Evolutionary conservation across 2,329 filamentous ascomycete genomes (phyloP), one percentile per base, ranked within the genome.

Genomic region (Colletotrichum euphorbiae): DNA sequence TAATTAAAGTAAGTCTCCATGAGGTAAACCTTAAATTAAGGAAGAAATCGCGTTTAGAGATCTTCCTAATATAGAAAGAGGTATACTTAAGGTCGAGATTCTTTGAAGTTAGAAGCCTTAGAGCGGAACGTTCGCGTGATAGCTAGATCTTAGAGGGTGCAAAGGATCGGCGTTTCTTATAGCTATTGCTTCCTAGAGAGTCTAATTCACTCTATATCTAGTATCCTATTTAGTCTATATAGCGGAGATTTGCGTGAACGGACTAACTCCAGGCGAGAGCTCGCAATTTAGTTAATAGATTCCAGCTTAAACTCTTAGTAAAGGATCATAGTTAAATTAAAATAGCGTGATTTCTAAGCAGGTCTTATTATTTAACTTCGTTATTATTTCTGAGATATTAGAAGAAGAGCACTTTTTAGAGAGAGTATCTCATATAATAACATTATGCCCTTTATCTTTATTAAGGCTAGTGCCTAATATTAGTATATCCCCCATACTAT

Each of bases 341-440:
- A 48, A 17, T 21, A 21, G 5, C 45, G 45, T 48, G 21, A 48
- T 48, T 11, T 48, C 45, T 38, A 13, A 38, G 36, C 36, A 38
- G 36, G 36, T 38, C 36, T 38, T 38, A 38, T 38, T 38, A 38
- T 38, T 38, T 38, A 38, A 38, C 36, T 38, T 38, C 13, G 36
- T 38, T 38, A 13, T 38, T 38, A 38, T 48, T 48, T 48, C 45
- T 48, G 45, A 48, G 45, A n/a, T 21, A 48, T 48, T 7, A 48
- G 45, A 48, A 48, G 45, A 48, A 11, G 17, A 48, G n/a, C n/a
- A 48, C 21, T 48, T 48, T 21, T 48, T 17, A 48, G 45, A 48
- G 21, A 48, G 45, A 17, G 17, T 19, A 21, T 48, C 45, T 21
- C 21, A 21, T 21, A 48, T 48, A 48, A 48, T 17, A 17, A 48